These are phyloP conservation scores for Senna siamea DNA, from an alignment of 306 rosid species.

Conservation along the genomic window DNA sequence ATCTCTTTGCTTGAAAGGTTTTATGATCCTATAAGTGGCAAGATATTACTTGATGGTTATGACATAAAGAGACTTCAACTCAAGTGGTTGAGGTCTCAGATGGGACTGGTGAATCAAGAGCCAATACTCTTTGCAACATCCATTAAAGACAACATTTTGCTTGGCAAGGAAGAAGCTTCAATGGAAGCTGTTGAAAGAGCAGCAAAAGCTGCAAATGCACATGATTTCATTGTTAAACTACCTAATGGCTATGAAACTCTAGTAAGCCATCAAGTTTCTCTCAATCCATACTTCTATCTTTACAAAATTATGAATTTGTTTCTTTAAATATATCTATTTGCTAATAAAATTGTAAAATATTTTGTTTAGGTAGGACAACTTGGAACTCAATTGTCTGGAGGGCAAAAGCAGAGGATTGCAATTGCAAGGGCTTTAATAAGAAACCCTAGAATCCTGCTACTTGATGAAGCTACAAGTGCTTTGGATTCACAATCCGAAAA, in stretches of 20 bases:
- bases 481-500: slow-evolving; percentile 82
- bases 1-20: slow-evolving; percentile 80
- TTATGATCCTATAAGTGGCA: slow-evolving; percentile 74
- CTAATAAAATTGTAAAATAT: neutral
- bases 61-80: slow-evolving; percentile 56
- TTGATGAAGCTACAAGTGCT: slow-evolving; percentile 96
- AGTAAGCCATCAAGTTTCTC: slow-evolving; percentile 47
- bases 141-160: slow-evolving; percentile 72
- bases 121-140: slow-evolving; percentile 85
- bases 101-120: slow-evolving; percentile 89
- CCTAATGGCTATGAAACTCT: slow-evolving; percentile 73
- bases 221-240: slow-evolving; percentile 71
- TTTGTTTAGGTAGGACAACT: slow-evolving; percentile 70
- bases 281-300: slow-evolving; percentile 2
- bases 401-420: slow-evolving; percentile 90
- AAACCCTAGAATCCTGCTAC: slow-evolving; percentile 74
- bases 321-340: neutral
- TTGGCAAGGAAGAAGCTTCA: slow-evolving; percentile 79
- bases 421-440: slow-evolving; percentile 83
- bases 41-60: slow-evolving; percentile 68
- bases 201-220: slow-evolving; percentile 84
- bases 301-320: no score
- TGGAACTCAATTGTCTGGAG: slow-evolving; percentile 85
- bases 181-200: slow-evolving; percentile 58
- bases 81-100: slow-evolving; percentile 77